phyloP scores from a whole-genome alignment of 106 monocot genomes.

The Iris macrosiphon region DNA sequence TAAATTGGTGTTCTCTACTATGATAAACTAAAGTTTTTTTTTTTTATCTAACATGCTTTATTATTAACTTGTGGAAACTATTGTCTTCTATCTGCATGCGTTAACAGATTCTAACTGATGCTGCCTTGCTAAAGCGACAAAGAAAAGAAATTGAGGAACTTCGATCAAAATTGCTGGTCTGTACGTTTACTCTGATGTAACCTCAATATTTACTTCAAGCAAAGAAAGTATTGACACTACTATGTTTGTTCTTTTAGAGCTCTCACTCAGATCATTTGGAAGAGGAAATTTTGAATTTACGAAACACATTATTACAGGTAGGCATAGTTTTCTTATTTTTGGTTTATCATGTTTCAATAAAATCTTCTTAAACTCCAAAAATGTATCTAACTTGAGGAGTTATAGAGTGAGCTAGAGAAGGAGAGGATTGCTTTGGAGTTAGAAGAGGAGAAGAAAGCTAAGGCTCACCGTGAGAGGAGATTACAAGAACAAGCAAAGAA shows the following conservation, averaged over 20 bases:
- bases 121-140: slow-evolving; percentile 84
- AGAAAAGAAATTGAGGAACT: slow-evolving; percentile 95
- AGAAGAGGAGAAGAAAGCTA: slow-evolving; percentile 96
- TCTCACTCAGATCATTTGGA: slow-evolving; percentile 94
- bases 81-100: not conserved
- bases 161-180: slow-evolving; percentile 69
- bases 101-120: slow-evolving; percentile 91
- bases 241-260: slow-evolving; percentile 29
- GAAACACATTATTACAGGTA: slow-evolving; percentile 90
- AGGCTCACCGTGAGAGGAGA: slow-evolving; percentile 71
- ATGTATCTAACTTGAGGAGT: not conserved
- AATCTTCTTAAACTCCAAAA: not conserved
- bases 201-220: not conserved
- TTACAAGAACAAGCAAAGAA: slow-evolving; percentile 76
- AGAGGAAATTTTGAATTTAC: slow-evolving; percentile 77
- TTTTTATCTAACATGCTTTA: too few relatives aligned
- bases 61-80: too few relatives aligned
- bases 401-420: slow-evolving; percentile 93
- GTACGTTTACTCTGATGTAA: not conserved
- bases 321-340: not conserved
- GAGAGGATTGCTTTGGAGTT: slow-evolving; percentile 94
- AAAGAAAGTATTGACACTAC: not conserved
- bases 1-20: not conserved
- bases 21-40: too few relatives aligned
- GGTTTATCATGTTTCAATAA: not conserved